These are phyloP conservation scores for Trichophyton verrucosum DNA, from an alignment of 2,329 filamentous ascomycete species.

Conservation along the genomic window DNA sequence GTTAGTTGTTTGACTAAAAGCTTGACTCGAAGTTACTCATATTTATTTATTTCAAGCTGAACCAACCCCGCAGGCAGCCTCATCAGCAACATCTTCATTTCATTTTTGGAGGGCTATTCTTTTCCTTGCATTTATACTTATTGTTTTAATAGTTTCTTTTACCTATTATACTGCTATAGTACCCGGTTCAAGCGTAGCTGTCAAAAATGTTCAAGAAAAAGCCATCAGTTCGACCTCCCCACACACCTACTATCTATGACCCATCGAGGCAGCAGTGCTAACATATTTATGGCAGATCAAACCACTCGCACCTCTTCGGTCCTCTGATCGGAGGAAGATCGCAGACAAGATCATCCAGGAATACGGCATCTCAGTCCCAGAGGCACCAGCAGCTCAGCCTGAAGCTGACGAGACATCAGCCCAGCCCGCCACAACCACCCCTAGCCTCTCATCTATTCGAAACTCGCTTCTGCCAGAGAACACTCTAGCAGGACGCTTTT, in stretches of 20 bases:
- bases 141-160: not conserved
- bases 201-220: conserved; percentile 51
- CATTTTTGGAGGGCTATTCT: not conserved
- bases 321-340: conserved; percentile 54
- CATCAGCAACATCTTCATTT: not conserved
- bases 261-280: conserved; percentile 5
- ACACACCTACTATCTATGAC: not conserved
- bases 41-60: not conserved
- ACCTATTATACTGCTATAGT: not conserved
- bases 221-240: conserved; percentile 38
- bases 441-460: conserved; percentile 40
- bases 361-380: conserved; percentile 41
- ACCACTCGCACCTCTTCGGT: conserved; percentile 52
- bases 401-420: conserved; percentile 23
- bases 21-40: no score
- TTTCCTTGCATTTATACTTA: not conserved
- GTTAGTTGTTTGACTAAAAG: no score
- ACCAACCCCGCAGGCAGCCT: not conserved
- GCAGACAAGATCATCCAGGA: conserved; percentile 55
- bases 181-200: no score
- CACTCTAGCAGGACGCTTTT: conserved; percentile 50
- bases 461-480: conserved; percentile 53
- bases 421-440: conserved; percentile 29
- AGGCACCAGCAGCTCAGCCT: conserved; percentile 18
- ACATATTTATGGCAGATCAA: conserved; percentile 43